phyloP scores from a whole-genome alignment of 805 yeast species.

The Lachancea mirantina region DNA sequence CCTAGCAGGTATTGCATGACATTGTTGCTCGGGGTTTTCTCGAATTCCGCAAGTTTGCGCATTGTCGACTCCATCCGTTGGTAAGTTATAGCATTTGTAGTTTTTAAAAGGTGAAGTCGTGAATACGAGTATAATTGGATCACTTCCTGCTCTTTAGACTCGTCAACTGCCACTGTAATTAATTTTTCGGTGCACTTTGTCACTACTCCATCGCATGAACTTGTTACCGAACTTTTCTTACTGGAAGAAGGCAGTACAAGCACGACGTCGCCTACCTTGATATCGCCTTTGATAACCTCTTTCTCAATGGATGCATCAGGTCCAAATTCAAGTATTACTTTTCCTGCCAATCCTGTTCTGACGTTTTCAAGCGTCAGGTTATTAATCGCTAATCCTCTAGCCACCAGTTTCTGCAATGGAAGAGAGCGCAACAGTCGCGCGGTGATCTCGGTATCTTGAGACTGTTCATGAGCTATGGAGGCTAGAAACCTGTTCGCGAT shows the following conservation, averaged over 20 bases:
- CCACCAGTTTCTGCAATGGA: constrained; percentile 60
- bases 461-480: constrained; percentile 42
- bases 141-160: constrained; percentile 45
- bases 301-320: constrained; percentile 35
- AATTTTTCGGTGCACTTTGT: constrained; percentile 42
- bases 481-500: constrained; percentile 34
- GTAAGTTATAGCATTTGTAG: constrained; percentile 61
- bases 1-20: constrained; percentile 45
- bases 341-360: constrained; percentile 74
- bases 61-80: constrained; percentile 74
- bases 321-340: constrained; percentile 52
- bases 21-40: constrained; percentile 28
- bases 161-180: constrained; percentile 56
- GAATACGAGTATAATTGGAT: constrained; percentile 33
- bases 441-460: constrained; percentile 46
- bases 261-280: constrained; percentile 74
- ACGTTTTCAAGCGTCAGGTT: constrained; percentile 56
- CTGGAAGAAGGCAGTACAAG: constrained; percentile 37
- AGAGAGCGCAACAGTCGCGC: constrained; percentile 37
- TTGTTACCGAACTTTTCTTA: constrained; percentile 23
- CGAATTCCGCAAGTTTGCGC: constrained; percentile 52
- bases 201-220: constrained; percentile 60
- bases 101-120: constrained; percentile 34
- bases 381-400: constrained; percentile 66
- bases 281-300: constrained; percentile 41